Conservation (phyloP, 192 early-diverging fungal genomes). For the Entrophospora sp. region DNA sequence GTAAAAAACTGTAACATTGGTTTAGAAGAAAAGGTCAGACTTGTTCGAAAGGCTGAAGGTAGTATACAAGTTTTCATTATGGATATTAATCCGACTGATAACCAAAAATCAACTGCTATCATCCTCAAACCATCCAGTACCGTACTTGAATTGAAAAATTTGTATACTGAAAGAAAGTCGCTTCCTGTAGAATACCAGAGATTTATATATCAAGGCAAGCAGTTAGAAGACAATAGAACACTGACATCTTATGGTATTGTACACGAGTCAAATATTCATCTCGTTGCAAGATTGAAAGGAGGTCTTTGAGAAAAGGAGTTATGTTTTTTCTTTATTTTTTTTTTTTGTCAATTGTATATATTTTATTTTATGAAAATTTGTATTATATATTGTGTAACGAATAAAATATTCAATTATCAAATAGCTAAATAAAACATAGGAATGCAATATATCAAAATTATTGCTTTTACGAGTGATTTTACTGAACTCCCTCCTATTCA, state of each 20-base stretch:
- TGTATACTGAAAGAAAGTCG: background rate
- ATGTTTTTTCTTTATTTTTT: no score
- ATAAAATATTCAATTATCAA: no score
- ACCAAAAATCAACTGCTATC: background rate
- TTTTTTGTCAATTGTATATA: no score
- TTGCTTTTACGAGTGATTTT: no score
- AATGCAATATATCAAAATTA: no score
- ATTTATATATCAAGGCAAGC: slow-evolving; percentile 30
- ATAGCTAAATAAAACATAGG: no score
- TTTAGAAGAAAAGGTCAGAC: background rate
- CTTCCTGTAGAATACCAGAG: slow-evolving; percentile 4
- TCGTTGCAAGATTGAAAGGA: background rate
- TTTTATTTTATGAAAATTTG: no score
- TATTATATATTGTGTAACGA: no score
- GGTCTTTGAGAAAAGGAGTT: background rate
- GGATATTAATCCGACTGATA: background rate
- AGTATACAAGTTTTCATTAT: background rate
- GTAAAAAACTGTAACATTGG: background rate
- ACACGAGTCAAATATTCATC: slow-evolving; percentile 12
- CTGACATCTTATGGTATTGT: slow-evolving; percentile 30
- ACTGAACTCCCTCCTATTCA: no score
- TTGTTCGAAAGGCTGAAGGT: slow-evolving; percentile 5
- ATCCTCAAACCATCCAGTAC: background rate
- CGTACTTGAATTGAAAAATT: background rate
- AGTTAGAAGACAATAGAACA: slow-evolving; percentile 31